These are phyloP conservation scores for Lecanicillium sp. DNA, from an alignment of 2,329 filamentous ascomycete species.

Conservation along the genomic window DNA sequence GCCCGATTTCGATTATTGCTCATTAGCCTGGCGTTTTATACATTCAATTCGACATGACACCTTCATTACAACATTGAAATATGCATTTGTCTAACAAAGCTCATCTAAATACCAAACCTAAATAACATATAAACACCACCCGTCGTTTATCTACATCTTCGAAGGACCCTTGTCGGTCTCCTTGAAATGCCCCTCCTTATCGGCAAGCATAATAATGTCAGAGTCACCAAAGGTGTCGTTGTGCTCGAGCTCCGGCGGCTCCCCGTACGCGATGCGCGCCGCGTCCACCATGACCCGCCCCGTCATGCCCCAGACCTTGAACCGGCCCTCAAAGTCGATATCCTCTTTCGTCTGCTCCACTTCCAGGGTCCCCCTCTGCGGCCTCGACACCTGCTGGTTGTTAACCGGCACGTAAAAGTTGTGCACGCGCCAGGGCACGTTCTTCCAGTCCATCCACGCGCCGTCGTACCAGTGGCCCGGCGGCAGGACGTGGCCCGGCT, in stretches of 20 bases:
- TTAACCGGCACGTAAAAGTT: slow-evolving; percentile 85
- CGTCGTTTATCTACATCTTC: slow-evolving; percentile 23
- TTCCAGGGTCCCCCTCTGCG: slow-evolving; percentile 38
- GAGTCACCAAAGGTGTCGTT: slow-evolving; percentile 49
- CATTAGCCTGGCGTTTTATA: too few species aligned
- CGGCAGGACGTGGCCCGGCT: slow-evolving; percentile 32
- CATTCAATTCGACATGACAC: too few species aligned
- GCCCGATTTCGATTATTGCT: too few species aligned
- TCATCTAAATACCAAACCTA: background rate
- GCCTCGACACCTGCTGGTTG: slow-evolving; percentile 62
- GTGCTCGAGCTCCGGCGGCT: slow-evolving; percentile 78
- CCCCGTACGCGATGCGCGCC: slow-evolving; percentile 74
- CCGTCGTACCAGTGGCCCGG: slow-evolving; percentile 77
- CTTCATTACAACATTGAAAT: background rate
- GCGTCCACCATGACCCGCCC: slow-evolving; percentile 84
- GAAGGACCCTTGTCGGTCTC: slow-evolving; percentile 27
- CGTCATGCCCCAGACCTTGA: slow-evolving; percentile 93
- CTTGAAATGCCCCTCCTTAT: slow-evolving; percentile 40
- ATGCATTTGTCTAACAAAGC: background rate
- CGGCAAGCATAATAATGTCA: slow-evolving; percentile 40
- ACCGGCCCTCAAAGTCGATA: slow-evolving; percentile 43
- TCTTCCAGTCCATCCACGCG: slow-evolving; percentile 73
- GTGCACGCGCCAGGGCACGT: slow-evolving; percentile 75
- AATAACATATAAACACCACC: background rate
- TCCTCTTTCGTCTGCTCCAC: slow-evolving; percentile 41